Evolutionary conservation across 768 basidiomycete genomes (phyloP).

Genomic region (Pilatotrama ljubarskyi): DNA sequence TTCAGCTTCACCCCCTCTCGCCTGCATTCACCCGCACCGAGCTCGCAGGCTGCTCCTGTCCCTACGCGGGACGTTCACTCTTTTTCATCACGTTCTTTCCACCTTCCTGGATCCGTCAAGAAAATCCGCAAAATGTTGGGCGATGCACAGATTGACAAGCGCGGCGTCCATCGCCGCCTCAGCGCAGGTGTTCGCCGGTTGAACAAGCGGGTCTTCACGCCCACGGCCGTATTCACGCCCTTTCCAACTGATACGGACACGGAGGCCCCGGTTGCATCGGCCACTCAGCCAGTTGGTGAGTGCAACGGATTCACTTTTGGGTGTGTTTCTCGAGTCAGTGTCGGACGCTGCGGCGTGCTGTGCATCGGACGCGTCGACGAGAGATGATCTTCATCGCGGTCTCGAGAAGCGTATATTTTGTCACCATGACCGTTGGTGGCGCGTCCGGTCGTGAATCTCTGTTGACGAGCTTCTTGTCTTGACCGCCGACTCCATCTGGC

Average conservation of each 20-base stretch:
- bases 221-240: conserved; percentile 10
- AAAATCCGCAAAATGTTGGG: conserved; percentile 18
- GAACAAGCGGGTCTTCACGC: conserved; percentile 17
- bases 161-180: conserved; percentile 20
- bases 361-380: too few species aligned
- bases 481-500: not conserved
- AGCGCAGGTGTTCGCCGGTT: conserved; percentile 10
- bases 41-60: conserved; percentile 16
- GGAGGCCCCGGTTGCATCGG: not conserved
- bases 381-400: too few species aligned
- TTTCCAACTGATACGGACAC: not conserved
- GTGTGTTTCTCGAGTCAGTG: too few species aligned
- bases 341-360: too few species aligned
- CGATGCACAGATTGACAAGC: conserved; percentile 13
- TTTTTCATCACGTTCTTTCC: conserved; percentile 20
- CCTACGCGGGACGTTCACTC: conserved; percentile 17
- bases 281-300: conserved; percentile 2
- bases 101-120: not conserved
- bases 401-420: too few species aligned
- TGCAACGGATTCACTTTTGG: not conserved
- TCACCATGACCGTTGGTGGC: too few species aligned
- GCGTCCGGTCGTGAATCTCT: too few species aligned
- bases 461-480: too few species aligned
- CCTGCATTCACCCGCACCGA: conserved; percentile 1
- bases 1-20: conserved; percentile 3